Evolutionary conservation across 2,329 filamentous ascomycete genomes (phyloP), one percentile per base, ranked within the genome.

Genomic region (Paradendryphiella salina): DNA sequence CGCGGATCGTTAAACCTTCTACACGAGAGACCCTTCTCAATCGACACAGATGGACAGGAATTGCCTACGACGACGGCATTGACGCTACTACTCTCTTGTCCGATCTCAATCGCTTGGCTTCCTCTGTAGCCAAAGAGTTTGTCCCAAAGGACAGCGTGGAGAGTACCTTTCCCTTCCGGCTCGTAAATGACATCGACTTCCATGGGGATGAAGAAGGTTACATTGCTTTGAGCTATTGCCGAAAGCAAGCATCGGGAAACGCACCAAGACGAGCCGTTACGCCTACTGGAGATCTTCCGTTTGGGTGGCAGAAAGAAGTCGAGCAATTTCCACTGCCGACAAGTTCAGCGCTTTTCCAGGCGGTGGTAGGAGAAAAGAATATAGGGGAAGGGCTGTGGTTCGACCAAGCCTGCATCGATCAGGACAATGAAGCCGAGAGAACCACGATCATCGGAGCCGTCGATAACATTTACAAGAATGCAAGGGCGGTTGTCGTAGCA

Each of bases 401-500:
- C 33, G 76, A 78, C 52, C 75, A 77, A 52, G 73, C 77, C 6
- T 77, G 74, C 57, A 75, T 77, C 48, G 68, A 76, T 37, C 72
- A 76, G 44, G 68, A 74, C 2, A 69, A 72, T 31, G 70, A 76
- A 34, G 52, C 50, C 1, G 75, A 77, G 52, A 75, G 67, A 36
- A 71, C 67, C 1, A 61, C 68, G n/a, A 66, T 71, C 1, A 71
- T 77, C 47, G 74, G 71, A 15, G 67, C 72, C 1, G 76, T 77
- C 61, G 75, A 77, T 41, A 61, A 66, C 47, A 72, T 78, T 4
- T 78, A 77, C 59, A 60, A 66, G 29, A 76, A 73, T 28, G 75
- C 76, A 4, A 65, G 75, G 14, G 40, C 67, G 0, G 73, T 77
- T 1, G 65, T 77, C 3, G 71, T 76, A 15, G 73, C 69, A 10